Evolutionary conservation across 2,329 filamentous ascomycete species (phyloP), one percentile per base, ranked within the genome.

Genomic region (Scedosporium aurantiacum): DNA sequence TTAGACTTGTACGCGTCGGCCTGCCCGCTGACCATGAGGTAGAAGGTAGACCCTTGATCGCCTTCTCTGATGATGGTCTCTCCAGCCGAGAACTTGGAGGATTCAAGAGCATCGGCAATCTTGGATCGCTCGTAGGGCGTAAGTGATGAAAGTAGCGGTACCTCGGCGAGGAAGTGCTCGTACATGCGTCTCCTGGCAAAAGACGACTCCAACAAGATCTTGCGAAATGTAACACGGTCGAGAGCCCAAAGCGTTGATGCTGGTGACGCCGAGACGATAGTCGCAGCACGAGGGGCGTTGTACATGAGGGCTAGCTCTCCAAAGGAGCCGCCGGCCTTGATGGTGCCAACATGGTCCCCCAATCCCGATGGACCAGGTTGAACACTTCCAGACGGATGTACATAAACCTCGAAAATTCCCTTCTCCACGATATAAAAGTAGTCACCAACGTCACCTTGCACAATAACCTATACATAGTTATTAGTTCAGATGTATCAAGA

Each of bases 231-330:
- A 65, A 97, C 82, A 60, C 94, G 90, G 72, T 99, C 94, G 58
- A 99, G 81, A 21, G 91, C 91, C 94, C 94, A 99, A 8, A 99
- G 82, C 3, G 88, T 92, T 69, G 89, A 92, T 40, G 82, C 78
- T 2, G 87, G 73, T 68, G 95, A 90, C 12, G 88, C 86, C 32
- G 90, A 96, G 64, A 95, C 83, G 63, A 99, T 90, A 0, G 94
- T 97, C 3, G 94, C 94, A 50, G 94, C 94, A 70, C 94, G 90
- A 27, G 94, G 94, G 23, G 94, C 91, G 70, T 97, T 97, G 78
- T 99, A 97, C 94, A 99, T 97, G 69, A 99, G 81, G 12, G 94
- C 94, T 62, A 99, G 81, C 77, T 99, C 94, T 68, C 94, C 94
- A 74, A 99, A 99, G 3, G 91, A 96, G 64, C 92, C 92, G 58